phyloP scores from a whole-genome alignment of 225 moss, liverwort and hornwort species.

The Ulota crispa region DNA sequence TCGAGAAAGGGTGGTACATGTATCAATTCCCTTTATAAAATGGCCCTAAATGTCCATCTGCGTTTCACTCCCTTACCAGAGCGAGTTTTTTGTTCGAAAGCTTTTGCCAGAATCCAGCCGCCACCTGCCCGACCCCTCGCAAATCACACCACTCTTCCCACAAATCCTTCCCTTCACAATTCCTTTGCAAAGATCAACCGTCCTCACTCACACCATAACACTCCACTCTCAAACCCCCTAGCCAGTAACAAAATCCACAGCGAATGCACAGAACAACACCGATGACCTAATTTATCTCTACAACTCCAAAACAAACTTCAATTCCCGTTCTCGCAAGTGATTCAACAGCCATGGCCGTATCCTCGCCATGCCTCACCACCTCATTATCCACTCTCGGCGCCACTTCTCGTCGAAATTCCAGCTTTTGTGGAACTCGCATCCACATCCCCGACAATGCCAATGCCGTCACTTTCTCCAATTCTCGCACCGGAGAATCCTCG shows the following conservation, averaged over 20 bases:
- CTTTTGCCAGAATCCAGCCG: not conserved
- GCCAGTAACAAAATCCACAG: not conserved
- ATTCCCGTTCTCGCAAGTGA: not conserved
- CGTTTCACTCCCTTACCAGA: not conserved
- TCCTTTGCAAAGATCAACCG: not conserved
- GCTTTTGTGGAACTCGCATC: constrained; percentile 13
- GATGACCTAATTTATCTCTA: not conserved
- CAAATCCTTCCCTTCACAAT: too few species aligned
- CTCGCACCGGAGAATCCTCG: constrained; percentile 15
- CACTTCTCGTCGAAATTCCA: constrained; percentile 18
- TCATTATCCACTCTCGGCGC: constrained; percentile 12
- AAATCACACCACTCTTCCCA: not conserved
- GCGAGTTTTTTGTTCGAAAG: not conserved
- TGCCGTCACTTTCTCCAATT: not conserved
- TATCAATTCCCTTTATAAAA: too few species aligned
- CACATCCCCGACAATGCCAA: constrained; percentile 16
- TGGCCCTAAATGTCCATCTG: too few species aligned
- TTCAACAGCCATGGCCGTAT: constrained; percentile 29
- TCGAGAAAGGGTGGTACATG: too few species aligned
- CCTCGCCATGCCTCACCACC: constrained; percentile 28
- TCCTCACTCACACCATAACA: not conserved
- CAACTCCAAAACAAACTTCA: too few species aligned
- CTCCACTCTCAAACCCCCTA: not conserved
- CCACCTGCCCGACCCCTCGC: not conserved
- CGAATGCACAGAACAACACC: not conserved